These are phyloP conservation scores for Fusarium agapanthi DNA, from an alignment of 2,329 filamentous ascomycete genomes.

Conservation along the genomic window DNA sequence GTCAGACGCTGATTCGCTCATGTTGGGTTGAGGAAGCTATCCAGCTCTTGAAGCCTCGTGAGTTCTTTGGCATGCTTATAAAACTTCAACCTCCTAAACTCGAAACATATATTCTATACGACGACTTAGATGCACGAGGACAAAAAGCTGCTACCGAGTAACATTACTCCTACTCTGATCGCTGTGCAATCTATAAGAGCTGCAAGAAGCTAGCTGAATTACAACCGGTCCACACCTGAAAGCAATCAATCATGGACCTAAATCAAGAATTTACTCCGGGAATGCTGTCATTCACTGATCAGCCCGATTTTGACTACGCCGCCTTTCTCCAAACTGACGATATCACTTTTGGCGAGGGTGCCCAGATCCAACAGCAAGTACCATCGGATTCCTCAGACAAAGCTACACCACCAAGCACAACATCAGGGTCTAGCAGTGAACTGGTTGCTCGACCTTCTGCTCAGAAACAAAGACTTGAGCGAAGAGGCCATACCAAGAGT, in stretches of 20 bases:
- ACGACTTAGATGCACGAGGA: not conserved
- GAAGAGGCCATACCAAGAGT: conserved; percentile 73
- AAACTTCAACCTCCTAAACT: not conserved
- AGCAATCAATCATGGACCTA: conserved; percentile 42
- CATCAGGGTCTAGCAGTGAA: conserved; percentile 33
- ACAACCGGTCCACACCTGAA: not conserved
- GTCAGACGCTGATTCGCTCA: conserved; percentile 32
- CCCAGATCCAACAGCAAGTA: conserved; percentile 18
- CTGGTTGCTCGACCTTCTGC: conserved; percentile 21
- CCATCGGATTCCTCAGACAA: conserved; percentile 46
- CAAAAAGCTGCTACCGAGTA: not conserved
- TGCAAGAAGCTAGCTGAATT: not conserved
- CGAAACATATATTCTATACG: not conserved
- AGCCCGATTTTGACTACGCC: conserved; percentile 51
- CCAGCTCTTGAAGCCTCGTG: conserved; percentile 2
- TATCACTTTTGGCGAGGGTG: conserved; percentile 33
- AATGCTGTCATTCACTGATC: conserved; percentile 44
- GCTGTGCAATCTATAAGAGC: not conserved
- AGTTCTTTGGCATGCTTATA: not conserved
- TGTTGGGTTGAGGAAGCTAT: not conserved
- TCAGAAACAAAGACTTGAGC: conserved; percentile 54
- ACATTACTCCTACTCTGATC: not conserved
- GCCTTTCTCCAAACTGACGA: conserved; percentile 48
- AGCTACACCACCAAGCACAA: conserved; percentile 44
- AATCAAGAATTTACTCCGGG: conserved; percentile 38